Evolutionary conservation across 2,329 filamentous ascomycete species (phyloP), one percentile per base, ranked within the genome.

Genomic region (Talaromyces marneffei): DNA sequence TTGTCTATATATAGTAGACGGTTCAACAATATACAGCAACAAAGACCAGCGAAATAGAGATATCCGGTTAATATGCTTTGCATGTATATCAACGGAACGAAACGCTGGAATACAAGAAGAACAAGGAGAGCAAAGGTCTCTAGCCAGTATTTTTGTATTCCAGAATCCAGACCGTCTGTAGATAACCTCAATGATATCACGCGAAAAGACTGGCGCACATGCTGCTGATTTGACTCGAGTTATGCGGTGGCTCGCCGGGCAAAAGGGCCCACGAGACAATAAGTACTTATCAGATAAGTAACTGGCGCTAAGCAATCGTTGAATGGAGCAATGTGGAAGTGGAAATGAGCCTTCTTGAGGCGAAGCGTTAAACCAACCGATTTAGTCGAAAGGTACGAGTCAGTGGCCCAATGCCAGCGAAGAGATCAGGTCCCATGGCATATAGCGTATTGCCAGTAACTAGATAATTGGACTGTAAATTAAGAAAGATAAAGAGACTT

Each of bases 221-320:
- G 48, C 9, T 33, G 33, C 14, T 35, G 33, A 20, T 12, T 44
- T 18, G 8, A 31, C 27, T 33, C n/a, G 18, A 23, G 18, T 4
- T 16, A 18, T 31, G 16, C 46, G 46, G 16, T 27, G 46, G 27
- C 46, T 16, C 16, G 29, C n/a, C 27, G 29, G 29, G 29, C 8
- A n/a, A 33, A 52, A n/a, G 18, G 29, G 48, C 48, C 35, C 48
- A 52, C 48, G 48, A 52, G 29, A 52, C 48, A 52, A 52, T 50
- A 52, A 52, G 29, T 23, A 52, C 48, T 52, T 52, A 52, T 52
- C 48, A 52, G 29, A 52, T 52, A 52, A 52, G 48, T 35, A 14
- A 52, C 18, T 52, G 48, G 48, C 48, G 48, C 48, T 52, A 52
- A 29, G 48, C 48, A 52, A 52, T 52, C 48, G 27, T 7, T n/a